Evolutionary conservation across 2,329 filamentous ascomycete genomes (phyloP), one percentile per base, ranked within the genome.

Genomic region (Aspergillus sp.): DNA sequence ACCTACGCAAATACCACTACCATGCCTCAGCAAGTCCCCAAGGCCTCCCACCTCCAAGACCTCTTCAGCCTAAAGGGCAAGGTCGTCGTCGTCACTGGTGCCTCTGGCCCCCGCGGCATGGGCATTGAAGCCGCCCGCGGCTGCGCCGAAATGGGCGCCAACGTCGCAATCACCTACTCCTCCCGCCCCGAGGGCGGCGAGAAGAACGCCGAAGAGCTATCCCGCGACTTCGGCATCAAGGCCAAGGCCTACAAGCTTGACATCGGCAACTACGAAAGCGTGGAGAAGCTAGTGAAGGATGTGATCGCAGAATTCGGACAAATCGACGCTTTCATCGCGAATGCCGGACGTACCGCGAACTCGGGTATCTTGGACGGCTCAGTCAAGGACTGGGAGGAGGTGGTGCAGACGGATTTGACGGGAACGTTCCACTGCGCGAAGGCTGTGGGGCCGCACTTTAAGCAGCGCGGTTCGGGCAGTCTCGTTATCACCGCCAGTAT

Each of bases 351-450:
- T 60, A 90, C 89, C 6, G 87, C 88, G 64, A 82, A 88, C 76
- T 79, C 77, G 55, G 88, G 88, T 57, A 82, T 90, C 69, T 79
- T 90, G 49, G 88, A 91, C 62, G 86, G 85, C 70, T 83, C 85
- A 23, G 85, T 89, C 21, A 82, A 88, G 69, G 89, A 91, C 70
- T 86, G 86, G 71, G 86, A 92, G 71, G 84, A 86, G 74, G 90
- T 96, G 80, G 82, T 96, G 74, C 84, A 89, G 67, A 88, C 93
- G 69, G 96, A 97, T 75, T 82, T 96, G 66, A 95, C 87, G n/a
- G 93, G 92, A 12, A 86, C 84, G 27, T 90, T 91, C 77, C 86
- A 93, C 83, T 96, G 91, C 62, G 91, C 91, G 24, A 90, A 93
- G 79, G 91, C 91, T 19, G 90, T 91, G n/a, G 93, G 92, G 35